Evolutionary conservation across 164 flowering plant species (phyloP), one percentile per base, ranked within the genome.

Genomic region (Chimonanthus praecox): DNA sequence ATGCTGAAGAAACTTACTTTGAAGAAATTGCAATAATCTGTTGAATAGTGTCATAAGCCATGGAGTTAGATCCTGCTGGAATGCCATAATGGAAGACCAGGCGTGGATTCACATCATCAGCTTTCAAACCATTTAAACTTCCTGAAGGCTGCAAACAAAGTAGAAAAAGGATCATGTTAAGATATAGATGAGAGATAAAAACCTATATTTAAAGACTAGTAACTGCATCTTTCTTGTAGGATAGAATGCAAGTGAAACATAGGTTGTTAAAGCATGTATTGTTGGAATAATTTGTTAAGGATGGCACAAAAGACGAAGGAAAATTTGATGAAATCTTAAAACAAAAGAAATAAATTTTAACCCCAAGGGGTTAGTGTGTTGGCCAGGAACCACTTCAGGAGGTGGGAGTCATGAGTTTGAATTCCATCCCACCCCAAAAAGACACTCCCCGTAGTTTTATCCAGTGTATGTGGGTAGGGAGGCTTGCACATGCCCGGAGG

Each of bases 61-160:
- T 71, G 78, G 78, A 54, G 64, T 60, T 43, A 69, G 89, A 84
- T 75, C 88, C 90, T 47, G 84, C 77, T 67, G 98, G 97, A 46
- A 92, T 82, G 64, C 98, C 98, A 83, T 94, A 85, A 76, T 92
- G 98, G 73, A 88, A 90, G 69, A 83, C 90, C 65, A 89, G 49
- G 20, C 86, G 88, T 16, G 97, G 95, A 43, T 88, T 80, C 10
- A 94, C 77, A 45, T 92, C 88, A 58, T 81, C 82, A 10, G 88
- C 68, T 80, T 85, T 88, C 79, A 90, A 72, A 46, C 88, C 81
- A 65, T 85, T 90, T 63, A 75, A 74, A 71, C 71, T 82, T 60
- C 83, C 87, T 60, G 77, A 90, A 74, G 84, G 85, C 94, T 91
- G 88, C 88, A 78, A 61, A 18, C 10, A 6, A 5, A 47, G 68